phyloP scores from a whole-genome alignment of 176 grass and related monocot species.

The Elaeis guineensis region DNA sequence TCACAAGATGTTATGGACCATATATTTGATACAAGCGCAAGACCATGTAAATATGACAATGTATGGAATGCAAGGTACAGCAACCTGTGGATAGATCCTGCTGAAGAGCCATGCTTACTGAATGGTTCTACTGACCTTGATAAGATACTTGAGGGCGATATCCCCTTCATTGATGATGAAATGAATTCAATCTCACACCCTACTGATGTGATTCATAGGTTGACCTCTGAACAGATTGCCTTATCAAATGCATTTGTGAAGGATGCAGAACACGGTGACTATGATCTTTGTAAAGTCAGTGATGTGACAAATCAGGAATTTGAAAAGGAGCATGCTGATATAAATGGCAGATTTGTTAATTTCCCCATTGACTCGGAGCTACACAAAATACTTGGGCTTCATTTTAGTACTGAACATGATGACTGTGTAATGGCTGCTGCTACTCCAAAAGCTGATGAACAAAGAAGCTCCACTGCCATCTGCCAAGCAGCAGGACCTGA shows the following conservation, averaged over 20 bases:
- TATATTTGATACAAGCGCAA: conserved; percentile 10
- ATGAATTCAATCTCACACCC: conserved; percentile 9
- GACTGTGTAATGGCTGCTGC: conserved; percentile 15
- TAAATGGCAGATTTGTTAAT: conserved; percentile 16
- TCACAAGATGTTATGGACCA: conserved; percentile 25
- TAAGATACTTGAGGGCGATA: conserved; percentile 12
- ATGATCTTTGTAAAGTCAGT: conserved; percentile 15
- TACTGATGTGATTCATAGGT: not conserved
- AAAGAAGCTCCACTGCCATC: not conserved
- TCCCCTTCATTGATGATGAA: conserved; percentile 3
- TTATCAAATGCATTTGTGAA: not conserved
- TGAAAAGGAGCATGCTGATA: conserved; percentile 10
- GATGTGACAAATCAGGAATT: conserved; percentile 17
- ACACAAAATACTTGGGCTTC: conserved; percentile 28
- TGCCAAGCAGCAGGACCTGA: conserved; percentile 5
- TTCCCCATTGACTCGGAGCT: conserved; percentile 25
- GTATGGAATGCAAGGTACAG: conserved; percentile 12
- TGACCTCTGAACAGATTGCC: not conserved
- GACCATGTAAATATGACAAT: conserved; percentile 5
- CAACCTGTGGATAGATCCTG: conserved; percentile 14
- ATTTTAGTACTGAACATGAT: conserved; percentile 30
- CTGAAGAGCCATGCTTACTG: conserved; percentile 13
- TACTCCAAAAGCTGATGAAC: conserved; percentile 4
- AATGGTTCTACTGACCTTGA: conserved; percentile 1
- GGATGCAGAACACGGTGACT: conserved; percentile 10